These are phyloP conservation scores for Teratosphaeria destructans DNA, from an alignment of 2,329 filamentous ascomycete genomes.

Conservation along the genomic window DNA sequence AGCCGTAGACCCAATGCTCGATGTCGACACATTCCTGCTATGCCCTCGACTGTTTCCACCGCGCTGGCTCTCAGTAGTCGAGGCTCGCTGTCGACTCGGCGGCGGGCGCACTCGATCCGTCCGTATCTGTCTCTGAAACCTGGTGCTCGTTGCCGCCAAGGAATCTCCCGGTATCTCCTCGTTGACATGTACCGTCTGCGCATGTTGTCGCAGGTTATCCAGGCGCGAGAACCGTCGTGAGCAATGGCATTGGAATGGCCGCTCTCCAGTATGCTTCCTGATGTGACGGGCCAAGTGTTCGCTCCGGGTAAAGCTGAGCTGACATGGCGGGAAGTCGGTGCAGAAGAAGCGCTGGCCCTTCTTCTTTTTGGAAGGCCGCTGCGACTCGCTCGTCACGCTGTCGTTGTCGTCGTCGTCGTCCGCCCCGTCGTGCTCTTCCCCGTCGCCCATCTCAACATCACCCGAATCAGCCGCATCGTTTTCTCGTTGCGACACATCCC, in stretches of 20 bases:
- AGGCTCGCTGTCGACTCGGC: constrained; percentile 61
- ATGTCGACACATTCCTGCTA: constrained; percentile 74
- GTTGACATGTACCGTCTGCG: constrained; percentile 94
- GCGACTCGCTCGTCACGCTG: constrained; percentile 46
- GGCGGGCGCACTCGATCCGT: constrained; percentile 73
- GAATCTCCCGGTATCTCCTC: constrained; percentile 94
- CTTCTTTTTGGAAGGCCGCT: constrained; percentile 82
- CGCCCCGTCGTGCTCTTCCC: constrained; percentile 64
- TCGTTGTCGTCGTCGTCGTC: constrained; percentile 46
- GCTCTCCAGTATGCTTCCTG: constrained; percentile 94
- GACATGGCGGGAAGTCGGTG: constrained; percentile 87
- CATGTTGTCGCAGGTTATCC: constrained; percentile 92
- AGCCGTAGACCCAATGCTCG: constrained; percentile 68
- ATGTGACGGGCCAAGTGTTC: constrained; percentile 94
- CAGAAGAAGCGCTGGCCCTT: constrained; percentile 96
- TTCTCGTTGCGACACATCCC: constrained; percentile 52
- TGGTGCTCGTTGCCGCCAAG: constrained; percentile 79
- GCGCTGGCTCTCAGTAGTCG: constrained; percentile 60
- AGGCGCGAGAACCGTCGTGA: constrained; percentile 83
- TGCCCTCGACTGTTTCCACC: constrained; percentile 65
- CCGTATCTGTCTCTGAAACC: constrained; percentile 84
- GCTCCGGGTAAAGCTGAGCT: constrained; percentile 86
- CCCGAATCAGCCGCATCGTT: constrained; percentile 14
- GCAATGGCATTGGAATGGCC: constrained; percentile 94
- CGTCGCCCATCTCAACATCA: constrained; percentile 63